Base-by-base conservation (phyloP, 208 protist genomes). In the Balamuthia mandrillaris region DNA sequence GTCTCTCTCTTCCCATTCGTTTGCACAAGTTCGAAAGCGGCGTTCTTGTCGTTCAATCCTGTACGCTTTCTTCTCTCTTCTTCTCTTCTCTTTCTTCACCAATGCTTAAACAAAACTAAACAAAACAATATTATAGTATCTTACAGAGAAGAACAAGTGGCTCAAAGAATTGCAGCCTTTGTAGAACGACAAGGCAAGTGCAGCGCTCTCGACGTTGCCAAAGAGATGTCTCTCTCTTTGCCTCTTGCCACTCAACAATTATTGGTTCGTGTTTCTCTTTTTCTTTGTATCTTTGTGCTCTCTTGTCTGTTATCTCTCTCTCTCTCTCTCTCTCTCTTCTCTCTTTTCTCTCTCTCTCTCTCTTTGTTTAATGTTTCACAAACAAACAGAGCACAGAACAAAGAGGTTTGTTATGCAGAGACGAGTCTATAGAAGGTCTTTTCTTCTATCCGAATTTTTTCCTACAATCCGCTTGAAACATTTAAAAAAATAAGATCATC, bases 381-480 rank as follows among this genome's bases (percentile, higher is more conserved):
- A n/a, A n/a, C 16, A 56, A n/a, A 24, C 52, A 89, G 87, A 82
- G 60, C 14, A 68, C 77, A 16, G 88, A 90, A 52, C 56, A 45
- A 61, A 18, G 47, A 9, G 88, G 56, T 21, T 56, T 39, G 42
- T 44, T 90, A 14, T 90, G 84, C 68, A 41, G 88, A 35, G 88
- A 90, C 70, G 88, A 90, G 77, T 87, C 88, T 14, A 41, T 87
- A 29, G 79, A 90, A 70, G 88, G 88, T 1, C 68, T 88, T 37
- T 60, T 86, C 44, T 90, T 88, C n/a, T 56, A 90, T 39, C 33
- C 35, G 18, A 90, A 90, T 60, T 82, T 90, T n/a, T 90, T 90
- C 63, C 35, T 87, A 42, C 18, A 85, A 18, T 18, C 47, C 18
- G 47, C 47, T 52, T 52, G 47, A n/a, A n/a, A n/a, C n/a, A n/a